Evolutionary conservation across 2,329 filamentous ascomycete genomes (phyloP).

Genomic region (Elsinoe perseae): DNA sequence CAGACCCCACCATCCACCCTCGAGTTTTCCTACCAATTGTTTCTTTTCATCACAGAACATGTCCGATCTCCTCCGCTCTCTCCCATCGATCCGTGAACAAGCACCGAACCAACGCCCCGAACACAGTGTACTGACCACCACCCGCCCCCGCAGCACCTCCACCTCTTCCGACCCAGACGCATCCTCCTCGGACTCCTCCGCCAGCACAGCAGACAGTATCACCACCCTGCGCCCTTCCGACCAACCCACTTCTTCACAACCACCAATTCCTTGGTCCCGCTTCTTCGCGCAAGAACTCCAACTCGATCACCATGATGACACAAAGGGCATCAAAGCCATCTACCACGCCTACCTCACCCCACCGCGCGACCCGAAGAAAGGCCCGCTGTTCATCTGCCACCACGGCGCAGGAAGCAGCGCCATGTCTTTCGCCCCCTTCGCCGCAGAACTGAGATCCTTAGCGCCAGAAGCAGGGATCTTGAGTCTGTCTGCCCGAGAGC

Average conservation of each 20-base stretch:
- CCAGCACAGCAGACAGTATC: slow-evolving; percentile 87
- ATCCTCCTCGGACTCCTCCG: slow-evolving; percentile 60
- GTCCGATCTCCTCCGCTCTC: slow-evolving; percentile 19
- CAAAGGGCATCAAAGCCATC: slow-evolving; percentile 37
- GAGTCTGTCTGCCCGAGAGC: slow-evolving; percentile 76
- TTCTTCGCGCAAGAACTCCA: slow-evolving; percentile 87
- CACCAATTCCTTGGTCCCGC: slow-evolving; percentile 73
- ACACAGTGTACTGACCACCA: slow-evolving; percentile 20
- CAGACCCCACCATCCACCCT: neutral
- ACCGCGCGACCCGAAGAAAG: slow-evolving; percentile 52
- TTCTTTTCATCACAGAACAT: slow-evolving; percentile 2
- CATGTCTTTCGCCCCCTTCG: slow-evolving; percentile 74
- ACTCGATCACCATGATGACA: slow-evolving; percentile 39
- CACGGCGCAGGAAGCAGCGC: slow-evolving; percentile 92
- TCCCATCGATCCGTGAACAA: slow-evolving; percentile 16
- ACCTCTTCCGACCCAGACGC: slow-evolving; percentile 36
- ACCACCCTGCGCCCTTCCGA: slow-evolving; percentile 29
- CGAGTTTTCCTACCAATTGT: neutral
- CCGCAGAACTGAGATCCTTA: slow-evolving; percentile 65
- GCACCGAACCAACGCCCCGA: neutral
- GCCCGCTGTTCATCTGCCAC: slow-evolving; percentile 84
- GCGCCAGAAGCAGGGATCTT: slow-evolving; percentile 77
- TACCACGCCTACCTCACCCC: slow-evolving; percentile 87
- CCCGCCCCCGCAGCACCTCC: slow-evolving; percentile 33
- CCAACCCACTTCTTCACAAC: slow-evolving; percentile 33